These are phyloP conservation scores for Ogataea henricii DNA, from an alignment of 805 yeast genomes.

Conservation along the genomic window DNA sequence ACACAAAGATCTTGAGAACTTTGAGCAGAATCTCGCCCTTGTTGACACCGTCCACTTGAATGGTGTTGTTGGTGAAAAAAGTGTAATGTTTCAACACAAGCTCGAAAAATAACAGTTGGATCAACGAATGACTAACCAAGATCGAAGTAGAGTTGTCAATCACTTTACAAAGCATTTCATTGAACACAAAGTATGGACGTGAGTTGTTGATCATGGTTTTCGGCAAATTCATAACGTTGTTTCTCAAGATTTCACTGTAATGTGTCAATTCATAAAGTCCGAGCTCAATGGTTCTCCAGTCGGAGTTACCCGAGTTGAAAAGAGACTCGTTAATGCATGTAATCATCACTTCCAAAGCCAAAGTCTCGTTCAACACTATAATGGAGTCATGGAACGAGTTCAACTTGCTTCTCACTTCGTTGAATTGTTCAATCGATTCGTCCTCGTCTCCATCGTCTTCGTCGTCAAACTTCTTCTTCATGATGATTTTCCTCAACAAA, in stretches of 20 bases:
- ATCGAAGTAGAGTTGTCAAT: constrained; percentile 37
- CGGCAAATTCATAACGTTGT: constrained; percentile 70
- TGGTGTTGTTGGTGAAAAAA: constrained; percentile 49
- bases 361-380: constrained; percentile 43
- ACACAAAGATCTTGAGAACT: constrained; percentile 74
- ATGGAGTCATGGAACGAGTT: constrained; percentile 84
- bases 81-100: constrained; percentile 76
- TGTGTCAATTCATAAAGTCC: constrained; percentile 82
- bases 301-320: constrained; percentile 28
- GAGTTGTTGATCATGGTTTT: constrained; percentile 66
- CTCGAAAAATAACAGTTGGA: constrained; percentile 83
- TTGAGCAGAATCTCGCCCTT: constrained; percentile 57
- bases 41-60: constrained; percentile 41
- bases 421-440: constrained; percentile 75
- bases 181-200: constrained; percentile 62
- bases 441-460: constrained; percentile 59
- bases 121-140: constrained; percentile 71
- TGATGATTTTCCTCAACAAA: constrained; percentile 66
- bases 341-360: constrained; percentile 38
- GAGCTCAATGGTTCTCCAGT: constrained; percentile 85
- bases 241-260: constrained; percentile 77
- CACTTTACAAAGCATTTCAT: constrained; percentile 57
- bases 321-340: constrained; percentile 51
- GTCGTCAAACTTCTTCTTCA: constrained; percentile 81
- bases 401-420: constrained; percentile 73